Evolutionary conservation across 2,329 filamentous ascomycete species (phyloP), one percentile per base, ranked within the genome.

Genomic region (Leptographium galeiforme): DNA sequence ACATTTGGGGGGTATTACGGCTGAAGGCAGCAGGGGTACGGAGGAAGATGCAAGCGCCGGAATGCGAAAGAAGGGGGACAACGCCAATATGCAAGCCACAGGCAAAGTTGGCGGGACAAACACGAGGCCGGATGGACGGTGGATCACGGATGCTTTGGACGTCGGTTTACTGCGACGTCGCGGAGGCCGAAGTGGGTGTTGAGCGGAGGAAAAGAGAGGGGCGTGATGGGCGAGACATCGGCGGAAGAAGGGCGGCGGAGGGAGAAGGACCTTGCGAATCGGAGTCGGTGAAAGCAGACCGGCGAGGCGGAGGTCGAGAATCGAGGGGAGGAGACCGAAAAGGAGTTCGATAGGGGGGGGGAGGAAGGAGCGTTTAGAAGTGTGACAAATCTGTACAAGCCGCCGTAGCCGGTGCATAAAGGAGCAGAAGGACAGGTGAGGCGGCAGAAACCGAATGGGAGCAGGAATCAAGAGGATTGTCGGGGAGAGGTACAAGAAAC

Each of bases 1-100:
- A 85, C 82, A 84, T 84, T 60, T 54, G 56, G 49, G 47, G 47
- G 13, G 33, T 46, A 36, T 16, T 48, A 18, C 41, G n/a, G 39
- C 19, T n/a, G 36, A 43, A 43, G n/a, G 48, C 38, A 41, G 32
- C 45, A 36, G 48, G 46, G 40, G 45, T 10, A 46, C 12, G n/a
- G 8, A 13, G 11, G 32, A n/a, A 30, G 30, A 14, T n/a, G 53
- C 30, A 19, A 8, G 11, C 46, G 46, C n/a, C 46, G 33, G 16
- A 7, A 33, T 43, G 39, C 12, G 14, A 30, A 34, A 51, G 38
- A 34, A 51, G 38, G 8, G 41, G 32, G 19, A 36, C 41, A 51
- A 38, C 25, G 11, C 19, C 19, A 25, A 30, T 5, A 51, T 18
- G 25, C 18, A 36, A 36, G 32, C 19, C 14, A 44, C 13, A 44